Conservation (phyloP, 257 asterid species). For the Mitragyna speciosa region DNA sequence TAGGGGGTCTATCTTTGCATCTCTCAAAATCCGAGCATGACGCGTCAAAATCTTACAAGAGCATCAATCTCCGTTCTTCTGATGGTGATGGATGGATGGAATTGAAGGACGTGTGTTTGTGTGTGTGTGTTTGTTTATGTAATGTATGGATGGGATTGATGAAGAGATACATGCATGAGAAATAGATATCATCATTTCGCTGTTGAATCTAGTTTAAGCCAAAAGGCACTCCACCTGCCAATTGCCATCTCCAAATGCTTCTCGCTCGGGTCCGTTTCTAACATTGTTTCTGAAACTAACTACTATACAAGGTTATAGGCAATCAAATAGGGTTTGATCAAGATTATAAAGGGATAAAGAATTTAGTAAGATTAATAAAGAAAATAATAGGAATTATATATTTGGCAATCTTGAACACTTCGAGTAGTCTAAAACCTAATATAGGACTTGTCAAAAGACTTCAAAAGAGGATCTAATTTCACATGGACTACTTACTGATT, state of each 20-base stretch:
- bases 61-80: conserved; percentile 24
- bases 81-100: conserved; percentile 36
- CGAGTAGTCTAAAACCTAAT: neutral
- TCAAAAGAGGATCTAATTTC: neutral
- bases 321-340: no score
- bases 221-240: neutral
- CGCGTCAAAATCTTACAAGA: conserved; percentile 37
- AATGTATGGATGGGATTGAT: conserved; percentile 46
- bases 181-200: conserved; percentile 18
- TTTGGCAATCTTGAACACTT: neutral
- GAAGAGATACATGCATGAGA: conserved; percentile 56
- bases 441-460: neutral
- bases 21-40: conserved; percentile 61
- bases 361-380: no score
- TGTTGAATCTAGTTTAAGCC: neutral
- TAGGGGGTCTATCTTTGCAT: neutral
- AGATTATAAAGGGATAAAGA: no score
- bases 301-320: no score
- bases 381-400: no score
- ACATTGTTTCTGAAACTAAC: no score
- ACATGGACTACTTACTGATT: neutral
- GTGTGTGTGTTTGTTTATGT: neutral
- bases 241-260: neutral
- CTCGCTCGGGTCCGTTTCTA: neutral
- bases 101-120: conserved; percentile 3